These are phyloP conservation scores for Nasturtium officinale DNA, from an alignment of 345 rosid genomes.

Conservation along the genomic window DNA sequence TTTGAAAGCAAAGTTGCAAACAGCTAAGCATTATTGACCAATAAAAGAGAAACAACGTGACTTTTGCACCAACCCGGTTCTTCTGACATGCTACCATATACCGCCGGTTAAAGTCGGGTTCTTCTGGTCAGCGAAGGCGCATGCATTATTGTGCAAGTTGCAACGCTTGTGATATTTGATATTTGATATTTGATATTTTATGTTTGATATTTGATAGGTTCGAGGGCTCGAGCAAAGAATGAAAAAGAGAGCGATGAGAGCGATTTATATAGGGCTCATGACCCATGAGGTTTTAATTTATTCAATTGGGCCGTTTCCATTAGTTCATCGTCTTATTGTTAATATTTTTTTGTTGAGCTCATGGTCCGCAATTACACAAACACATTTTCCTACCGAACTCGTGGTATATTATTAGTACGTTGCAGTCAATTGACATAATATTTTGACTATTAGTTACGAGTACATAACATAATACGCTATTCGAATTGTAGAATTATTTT, in stretches of 20 bases:
- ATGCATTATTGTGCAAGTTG: constrained; percentile 4
- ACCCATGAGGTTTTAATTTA: not conserved
- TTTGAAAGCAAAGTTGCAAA: constrained; percentile 33
- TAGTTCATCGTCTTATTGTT: not conserved
- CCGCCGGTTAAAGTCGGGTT: constrained; percentile 24
- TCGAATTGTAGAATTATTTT: too few species aligned
- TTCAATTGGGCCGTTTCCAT: constrained; percentile 2
- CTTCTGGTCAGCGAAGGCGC: not conserved
- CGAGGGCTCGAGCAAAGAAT: not conserved
- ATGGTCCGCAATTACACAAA: not conserved
- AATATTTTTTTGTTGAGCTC: too few species aligned
- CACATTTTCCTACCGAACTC: not conserved
- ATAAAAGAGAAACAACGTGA: constrained; percentile 26
- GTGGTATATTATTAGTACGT: too few species aligned
- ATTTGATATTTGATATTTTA: too few species aligned
- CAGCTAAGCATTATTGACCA: constrained; percentile 30
- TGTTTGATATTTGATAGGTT: not conserved
- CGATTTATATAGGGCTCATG: too few species aligned
- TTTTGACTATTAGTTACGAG: too few species aligned
- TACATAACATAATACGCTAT: too few species aligned
- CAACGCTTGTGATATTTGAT: too few species aligned
- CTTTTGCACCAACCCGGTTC: constrained; percentile 26
- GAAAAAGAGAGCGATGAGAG: not conserved
- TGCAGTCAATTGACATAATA: too few species aligned
- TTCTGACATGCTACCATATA: constrained; percentile 2